Evolutionary conservation across 345 rosid species (phyloP), one percentile per base, ranked within the genome.

Genomic region (Pugionium cornutum): DNA sequence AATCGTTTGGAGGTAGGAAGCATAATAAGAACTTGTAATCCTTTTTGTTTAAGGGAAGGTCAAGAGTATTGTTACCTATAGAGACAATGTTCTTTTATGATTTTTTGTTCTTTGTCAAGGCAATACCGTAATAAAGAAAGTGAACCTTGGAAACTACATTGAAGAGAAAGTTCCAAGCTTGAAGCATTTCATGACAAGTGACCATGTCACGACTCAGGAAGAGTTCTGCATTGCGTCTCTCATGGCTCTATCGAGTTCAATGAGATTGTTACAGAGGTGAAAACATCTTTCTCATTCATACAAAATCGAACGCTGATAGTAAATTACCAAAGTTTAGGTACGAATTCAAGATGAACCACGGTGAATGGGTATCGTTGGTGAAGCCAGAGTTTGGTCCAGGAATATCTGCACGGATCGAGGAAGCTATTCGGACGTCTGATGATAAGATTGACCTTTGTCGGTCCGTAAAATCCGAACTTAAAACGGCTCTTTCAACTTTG

Each of bases 341-440:
- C 65, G 99, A 89, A 68, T 94, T 94, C 81, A 92, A 88, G 89
- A 85, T 66, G 6, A 80, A 85, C 74, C 96, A 94, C 39, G 82
- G 85, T 25, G 86, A 85, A 72, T 86, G 96, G 97, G 58, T 88
- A 48, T 78, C 75, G 4, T 71, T 64, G 30, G 86, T 83, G 43
- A 88, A 86, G 36, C 99, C 96, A 3, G 60, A 80, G 55, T 73
- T 94, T 11, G 96, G 96, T 79, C 92, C 96, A 0, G 83, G 81
- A 35, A 79, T 88, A 80, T 74, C 79, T 25, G 81, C 80, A 74
- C 72, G 83, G 49, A 75, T 89, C 43, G 76, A 83, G 78, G 86
- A 84, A 68, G 97, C 99, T 31, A 64, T 86, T 8, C 39, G 26
- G 51, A 53, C 72, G 39, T 77, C 89, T 0, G 88, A 60, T 0